Base-by-base conservation (phyloP, 257 asterid species). In the Cruciata laevipes region DNA sequence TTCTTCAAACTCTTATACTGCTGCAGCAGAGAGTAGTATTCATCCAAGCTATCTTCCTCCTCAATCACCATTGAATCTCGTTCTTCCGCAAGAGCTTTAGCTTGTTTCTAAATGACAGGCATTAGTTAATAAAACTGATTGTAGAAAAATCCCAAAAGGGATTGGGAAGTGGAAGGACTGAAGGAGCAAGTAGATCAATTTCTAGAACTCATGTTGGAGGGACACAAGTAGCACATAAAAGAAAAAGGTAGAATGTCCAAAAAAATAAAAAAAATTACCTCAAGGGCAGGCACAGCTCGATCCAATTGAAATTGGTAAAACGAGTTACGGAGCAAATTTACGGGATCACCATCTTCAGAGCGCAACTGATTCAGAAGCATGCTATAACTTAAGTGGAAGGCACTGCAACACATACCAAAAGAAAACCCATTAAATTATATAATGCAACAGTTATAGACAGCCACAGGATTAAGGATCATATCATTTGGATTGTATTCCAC, bases 281-380 rank as follows among this genome's bases (percentile, higher is more conserved):
- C 92, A 35, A 88, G 92, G 78, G 90, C 95, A 55, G 99, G 97
- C 81, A 94, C 85, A 70, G 95, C 84, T 68, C 91, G 85, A 77
- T 90, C 99, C 16, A 96, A 91, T 85, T 94, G 99, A 80, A 90
- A 94, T 76, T 94, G 99, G 79, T 77, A 90, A 77, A 94, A 94
- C 10, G 99, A 94, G 68, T 94, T 90, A 30, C 96, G 95, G 32
- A 94, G 95, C 81, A 94, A 80, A 79, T 83, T 90, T 74, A 90
- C 96, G 60, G 99, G 96, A 82, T 90, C 88, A 57, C 89, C 97
- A 73, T 90, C 99, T 87, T 91, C 97, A 69, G 88, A 83, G 58
- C 97, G 92, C 69, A 90, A 78, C 83, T 94, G 99, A 85, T 94
- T 94, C 75, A 94, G 77, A 77, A 94, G 95, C 97, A 85, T 90